Base-by-base conservation (phyloP, 306 rosid species). In the Cucumis cinereus region DNA sequence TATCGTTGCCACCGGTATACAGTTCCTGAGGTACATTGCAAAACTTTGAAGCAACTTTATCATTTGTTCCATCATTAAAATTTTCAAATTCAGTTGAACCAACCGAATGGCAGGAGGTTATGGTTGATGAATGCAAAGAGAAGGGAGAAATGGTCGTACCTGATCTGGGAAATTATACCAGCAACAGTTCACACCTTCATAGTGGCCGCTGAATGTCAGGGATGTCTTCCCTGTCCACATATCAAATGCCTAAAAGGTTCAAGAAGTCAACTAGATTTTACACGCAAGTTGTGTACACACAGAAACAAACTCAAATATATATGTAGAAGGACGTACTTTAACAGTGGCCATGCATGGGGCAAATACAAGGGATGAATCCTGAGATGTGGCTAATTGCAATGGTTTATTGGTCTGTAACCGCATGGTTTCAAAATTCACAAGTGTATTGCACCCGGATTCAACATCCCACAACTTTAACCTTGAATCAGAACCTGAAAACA, bases 311-410 rank as follows among this genome's bases (percentile, higher is more conserved):
- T 81, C 20, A 80, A 70, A 70, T 7, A 15, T 24, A 47, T 14
- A 26, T 57, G 75, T 45, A 45, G 77, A 72, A 56, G 30, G 33
- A 10, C 26, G 77, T 85, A 92, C 97, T 83, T 94, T 94, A 79
- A 89, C 96, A 82, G 93, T 33, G 77, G 92, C 77, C 97, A 90
- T 92, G 95, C 99, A 94, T 67, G 99, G 99, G 85, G 89, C 96
- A 84, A 94, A 94, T 81, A 86, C 89, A 69, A 83, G 82, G 76
- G 84, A 64, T 12, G 93, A 82, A 82, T 89, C 95, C 75, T 80
- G 92, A 79, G 87, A 78, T 69, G 96, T 90, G 73, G 97, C 99
- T 74, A 94, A 80, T 81, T 92, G 99, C 80, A 92, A 87, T 54
- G 99, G 99, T 81, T 85, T 94, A 88, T 78, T 86, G 78, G 84